A percentile compares a stretch with the other conserved stretches of the same genome.
Conservation (phyloP, 257 asterid species). For the Eustoma russellianum region DNA sequence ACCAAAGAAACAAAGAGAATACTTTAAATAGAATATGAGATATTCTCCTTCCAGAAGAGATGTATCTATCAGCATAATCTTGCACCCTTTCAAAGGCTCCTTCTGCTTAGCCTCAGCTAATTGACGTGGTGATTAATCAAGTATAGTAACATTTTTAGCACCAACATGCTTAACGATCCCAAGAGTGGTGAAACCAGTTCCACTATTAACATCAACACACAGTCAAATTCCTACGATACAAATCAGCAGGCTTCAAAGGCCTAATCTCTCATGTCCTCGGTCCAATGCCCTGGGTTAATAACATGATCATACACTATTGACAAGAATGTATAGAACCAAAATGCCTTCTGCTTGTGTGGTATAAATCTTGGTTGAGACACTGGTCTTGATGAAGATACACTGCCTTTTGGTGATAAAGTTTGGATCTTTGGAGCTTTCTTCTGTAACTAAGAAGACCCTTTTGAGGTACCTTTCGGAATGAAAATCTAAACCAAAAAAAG, state of each 20-base stretch:
- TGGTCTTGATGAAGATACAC: constrained; percentile 46
- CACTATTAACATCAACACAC: constrained; percentile 97
- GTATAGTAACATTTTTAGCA: constrained; percentile 95
- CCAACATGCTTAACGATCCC: constrained; percentile 83
- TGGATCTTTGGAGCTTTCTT: constrained; percentile 1
- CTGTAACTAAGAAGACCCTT: constrained; percentile 12
- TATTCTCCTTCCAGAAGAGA: constrained; percentile 87
- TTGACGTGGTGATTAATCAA: constrained; percentile 96
- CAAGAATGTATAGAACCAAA: constrained; percentile 32
- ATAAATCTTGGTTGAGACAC: constrained; percentile 83
- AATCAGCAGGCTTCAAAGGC: constrained; percentile 47
- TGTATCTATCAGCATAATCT: constrained; percentile 68
- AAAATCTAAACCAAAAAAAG: constrained; percentile 19
- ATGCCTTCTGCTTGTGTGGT: constrained; percentile 60
- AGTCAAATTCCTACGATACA: constrained; percentile 27
- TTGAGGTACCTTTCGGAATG: constrained; percentile 8
- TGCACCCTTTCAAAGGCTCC: constrained; percentile 82
- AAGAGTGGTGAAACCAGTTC: constrained; percentile 92
- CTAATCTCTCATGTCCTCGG: constrained; percentile 98
- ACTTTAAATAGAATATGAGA: not conserved
- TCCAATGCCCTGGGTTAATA: constrained; percentile 36
- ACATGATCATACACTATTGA: constrained; percentile 35
- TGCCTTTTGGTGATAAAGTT: constrained; percentile 17
- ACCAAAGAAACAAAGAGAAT: not conserved
- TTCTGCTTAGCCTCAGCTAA: constrained; percentile 84